Conservation (phyloP, 2,329 filamentous ascomycete species). For the Aspergillus ochraceus region DNA sequence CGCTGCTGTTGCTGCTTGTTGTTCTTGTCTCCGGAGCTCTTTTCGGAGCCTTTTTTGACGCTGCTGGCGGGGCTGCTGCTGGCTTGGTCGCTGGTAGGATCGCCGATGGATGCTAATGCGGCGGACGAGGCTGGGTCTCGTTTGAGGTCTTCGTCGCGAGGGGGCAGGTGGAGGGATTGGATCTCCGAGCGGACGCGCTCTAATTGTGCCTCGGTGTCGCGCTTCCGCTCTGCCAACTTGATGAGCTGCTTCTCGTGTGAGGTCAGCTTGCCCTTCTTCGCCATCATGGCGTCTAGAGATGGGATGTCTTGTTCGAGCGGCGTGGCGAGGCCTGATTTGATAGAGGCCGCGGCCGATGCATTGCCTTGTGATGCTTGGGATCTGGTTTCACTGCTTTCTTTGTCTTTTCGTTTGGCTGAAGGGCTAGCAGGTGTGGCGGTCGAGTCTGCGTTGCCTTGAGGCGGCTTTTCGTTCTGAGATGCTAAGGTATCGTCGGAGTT, state of each 20-base stretch:
- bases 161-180: constrained; percentile 25
- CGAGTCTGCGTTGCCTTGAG: background rate
- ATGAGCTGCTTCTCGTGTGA: constrained; percentile 45
- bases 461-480: background rate
- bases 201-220: constrained; percentile 39
- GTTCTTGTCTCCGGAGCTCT: background rate
- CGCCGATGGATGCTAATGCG: constrained; percentile 16
- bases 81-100: constrained; percentile 19
- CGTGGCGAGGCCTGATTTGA: constrained; percentile 20
- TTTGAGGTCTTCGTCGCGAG: constrained; percentile 6
- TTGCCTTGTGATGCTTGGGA: constrained; percentile 14
- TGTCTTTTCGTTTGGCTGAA: constrained; percentile 1
- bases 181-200: constrained; percentile 36
- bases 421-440: background rate
- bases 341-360: constrained; percentile 19
- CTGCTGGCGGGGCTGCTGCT: constrained; percentile 16
- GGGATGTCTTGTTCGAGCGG: constrained; percentile 19
- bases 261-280: constrained; percentile 32
- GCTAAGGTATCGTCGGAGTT: background rate
- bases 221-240: constrained; percentile 43
- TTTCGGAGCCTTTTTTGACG: constrained; percentile 3
- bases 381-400: constrained; percentile 6
- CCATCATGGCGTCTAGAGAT: constrained; percentile 26
- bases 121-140: constrained; percentile 12
- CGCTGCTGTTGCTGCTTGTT: constrained; percentile 9